Evolutionary conservation across 1,139 yeast species (phyloP).

Genomic region (Scheffersomyces insectosa): DNA sequence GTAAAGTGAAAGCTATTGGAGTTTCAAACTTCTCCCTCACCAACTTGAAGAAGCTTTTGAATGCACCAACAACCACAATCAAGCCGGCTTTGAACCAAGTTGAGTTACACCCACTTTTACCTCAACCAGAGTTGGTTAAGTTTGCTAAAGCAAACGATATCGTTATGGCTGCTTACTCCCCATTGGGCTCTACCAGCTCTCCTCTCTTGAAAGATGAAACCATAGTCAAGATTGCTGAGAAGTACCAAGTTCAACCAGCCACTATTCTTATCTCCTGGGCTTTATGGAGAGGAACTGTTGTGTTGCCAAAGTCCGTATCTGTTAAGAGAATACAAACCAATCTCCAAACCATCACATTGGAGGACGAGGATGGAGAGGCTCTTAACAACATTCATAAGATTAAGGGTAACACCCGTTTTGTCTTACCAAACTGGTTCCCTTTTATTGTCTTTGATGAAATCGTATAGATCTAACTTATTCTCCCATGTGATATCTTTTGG

Average conservation of each 20-base stretch:
- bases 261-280: constrained; percentile 21
- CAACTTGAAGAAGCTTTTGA: constrained; percentile 15
- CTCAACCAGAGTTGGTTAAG: constrained; percentile 17
- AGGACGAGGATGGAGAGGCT: constrained; percentile 15
- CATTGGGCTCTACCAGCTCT: constrained; percentile 22
- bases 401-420: constrained; percentile 14
- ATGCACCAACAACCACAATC: constrained; percentile 15
- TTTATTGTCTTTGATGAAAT: constrained; percentile 10
- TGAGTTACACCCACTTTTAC: constrained; percentile 23
- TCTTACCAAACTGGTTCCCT: constrained; percentile 15
- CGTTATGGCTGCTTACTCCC: constrained; percentile 21
- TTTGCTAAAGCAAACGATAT: constrained; percentile 15
- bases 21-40: constrained; percentile 19
- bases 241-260: constrained; percentile 15
- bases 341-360: constrained; percentile 13
- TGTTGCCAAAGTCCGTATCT: constrained; percentile 22
- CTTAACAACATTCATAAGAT: constrained; percentile 13
- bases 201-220: constrained; percentile 17
- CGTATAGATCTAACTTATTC: too few relatives aligned
- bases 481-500: too few relatives aligned
- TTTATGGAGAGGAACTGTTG: constrained; percentile 21
- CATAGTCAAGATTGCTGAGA: constrained; percentile 15
- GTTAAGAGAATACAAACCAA: constrained; percentile 17
- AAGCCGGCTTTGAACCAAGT: constrained; percentile 21
- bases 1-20: constrained; percentile 19